Conservation (phyloP, 1,139 yeast species). For the Geotrichum klebahnii region DNA sequence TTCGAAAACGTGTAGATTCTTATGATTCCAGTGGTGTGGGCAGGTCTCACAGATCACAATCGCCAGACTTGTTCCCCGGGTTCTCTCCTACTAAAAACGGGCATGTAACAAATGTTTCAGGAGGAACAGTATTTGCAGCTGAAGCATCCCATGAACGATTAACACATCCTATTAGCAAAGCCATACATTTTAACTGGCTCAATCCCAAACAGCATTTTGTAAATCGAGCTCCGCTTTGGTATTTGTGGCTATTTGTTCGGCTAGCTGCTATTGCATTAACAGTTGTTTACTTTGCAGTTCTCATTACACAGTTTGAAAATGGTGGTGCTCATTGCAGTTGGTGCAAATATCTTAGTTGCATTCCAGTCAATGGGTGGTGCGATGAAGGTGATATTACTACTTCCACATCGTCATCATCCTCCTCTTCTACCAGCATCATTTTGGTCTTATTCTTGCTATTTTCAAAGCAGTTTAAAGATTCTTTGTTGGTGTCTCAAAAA, state of each 20-base stretch:
- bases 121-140: not conserved
- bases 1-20: conserved; percentile 27
- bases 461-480: too few relatives aligned
- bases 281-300: conserved; percentile 50
- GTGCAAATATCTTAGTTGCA: conserved; percentile 71
- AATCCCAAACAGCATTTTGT: conserved; percentile 23
- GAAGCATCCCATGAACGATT: too few relatives aligned
- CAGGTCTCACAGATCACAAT: not conserved
- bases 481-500: too few relatives aligned
- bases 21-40: not conserved
- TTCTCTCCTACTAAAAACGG: conserved; percentile 3
- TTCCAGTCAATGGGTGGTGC: conserved; percentile 74
- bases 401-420: conserved; percentile 16
- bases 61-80: conserved; percentile 3
- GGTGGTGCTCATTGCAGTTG: conserved; percentile 54
- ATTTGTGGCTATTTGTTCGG: conserved; percentile 52
- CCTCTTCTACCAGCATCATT: not conserved
- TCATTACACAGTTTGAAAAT: conserved; percentile 49
- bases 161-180: too few relatives aligned
- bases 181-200: conserved; percentile 10
- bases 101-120: too few relatives aligned
- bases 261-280: conserved; percentile 47
- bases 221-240: conserved; percentile 45
- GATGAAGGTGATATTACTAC: conserved; percentile 50
- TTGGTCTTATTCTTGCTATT: too few relatives aligned